Conservation (phyloP, 1,284 basidiomycete genomes). For the Polyporus tsugae region DNA sequence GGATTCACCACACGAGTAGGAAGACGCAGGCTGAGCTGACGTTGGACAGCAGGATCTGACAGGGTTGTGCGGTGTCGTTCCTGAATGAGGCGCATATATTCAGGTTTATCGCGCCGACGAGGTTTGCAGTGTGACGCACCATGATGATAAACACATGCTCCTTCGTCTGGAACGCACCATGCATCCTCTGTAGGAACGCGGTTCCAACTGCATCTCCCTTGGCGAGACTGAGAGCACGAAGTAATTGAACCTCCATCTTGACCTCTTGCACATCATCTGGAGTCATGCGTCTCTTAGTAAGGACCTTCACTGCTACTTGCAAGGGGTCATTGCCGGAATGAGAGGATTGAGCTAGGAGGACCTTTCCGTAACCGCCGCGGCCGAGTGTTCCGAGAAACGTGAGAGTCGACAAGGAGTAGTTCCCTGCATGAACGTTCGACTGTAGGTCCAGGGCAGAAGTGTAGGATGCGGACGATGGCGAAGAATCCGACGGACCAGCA, state of each 20-base stretch:
- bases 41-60: slow-evolving; percentile 23
- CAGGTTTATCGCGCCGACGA: not conserved
- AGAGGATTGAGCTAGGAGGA: slow-evolving; percentile 28
- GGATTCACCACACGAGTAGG: not conserved
- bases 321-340: not conserved
- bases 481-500: not conserved
- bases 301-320: slow-evolving; percentile 31
- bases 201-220: not conserved
- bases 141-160: slow-evolving; percentile 30
- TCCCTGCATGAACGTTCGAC: not conserved
- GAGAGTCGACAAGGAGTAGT: slow-evolving; percentile 21
- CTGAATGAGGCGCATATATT: slow-evolving; percentile 11
- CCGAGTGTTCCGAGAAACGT: slow-evolving; percentile 29
- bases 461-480: not conserved
- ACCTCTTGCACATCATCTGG: slow-evolving; percentile 27
- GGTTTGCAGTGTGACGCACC: slow-evolving; percentile 14
- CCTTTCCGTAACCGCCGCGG: slow-evolving; percentile 33
- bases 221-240: slow-evolving; percentile 21
- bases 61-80: slow-evolving; percentile 28
- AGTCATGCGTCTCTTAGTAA: slow-evolving; percentile 26
- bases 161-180: slow-evolving; percentile 24
- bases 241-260: slow-evolving; percentile 24
- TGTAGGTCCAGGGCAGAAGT: not conserved
- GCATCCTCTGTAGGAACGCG: slow-evolving; percentile 25
- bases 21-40: slow-evolving; percentile 22